Conservation (phyloP, 371 early-diverging fungal species). For the Mortierella sp. region DNA sequence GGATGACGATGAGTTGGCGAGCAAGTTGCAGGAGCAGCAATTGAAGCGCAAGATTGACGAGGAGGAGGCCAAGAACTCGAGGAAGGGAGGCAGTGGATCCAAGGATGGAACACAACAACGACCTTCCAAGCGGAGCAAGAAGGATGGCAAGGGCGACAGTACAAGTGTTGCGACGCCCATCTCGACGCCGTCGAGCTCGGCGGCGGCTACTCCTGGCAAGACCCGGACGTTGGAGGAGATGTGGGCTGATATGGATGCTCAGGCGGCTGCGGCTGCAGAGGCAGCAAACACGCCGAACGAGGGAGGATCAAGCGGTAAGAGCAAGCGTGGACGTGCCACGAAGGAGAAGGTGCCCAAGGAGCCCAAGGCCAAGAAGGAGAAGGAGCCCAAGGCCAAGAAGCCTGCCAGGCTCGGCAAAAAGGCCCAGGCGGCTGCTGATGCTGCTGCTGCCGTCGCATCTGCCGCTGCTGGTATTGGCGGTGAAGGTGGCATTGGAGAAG, state of each 20-base stretch:
- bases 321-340: conserved; percentile 19
- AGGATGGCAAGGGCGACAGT: conserved; percentile 43
- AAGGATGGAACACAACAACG: conserved; percentile 26
- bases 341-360: conserved; percentile 54
- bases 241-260: conserved; percentile 46
- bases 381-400: conserved; percentile 48
- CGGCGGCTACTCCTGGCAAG: conserved; percentile 37
- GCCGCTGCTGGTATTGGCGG: background rate
- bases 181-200: conserved; percentile 57
- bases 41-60: conserved; percentile 74
- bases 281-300: conserved; percentile 54
- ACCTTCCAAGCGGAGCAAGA: conserved; percentile 60
- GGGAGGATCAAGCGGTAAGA: conserved; percentile 38
- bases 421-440: conserved; percentile 46
- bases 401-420: conserved; percentile 35
- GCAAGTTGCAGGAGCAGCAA: conserved; percentile 68
- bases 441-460: conserved; percentile 16
- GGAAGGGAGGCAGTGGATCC: conserved; percentile 22
- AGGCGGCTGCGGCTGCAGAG: conserved; percentile 11
- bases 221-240: conserved; percentile 47
- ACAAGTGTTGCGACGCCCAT: conserved; percentile 52
- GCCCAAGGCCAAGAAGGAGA: conserved; percentile 51
- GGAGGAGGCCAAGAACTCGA: conserved; percentile 60
- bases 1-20: conserved; percentile 81
- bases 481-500: background rate